phyloP scores from a whole-genome alignment of 495 filamentous ascomycete genomes.

The Parachaetomium inaequale region DNA sequence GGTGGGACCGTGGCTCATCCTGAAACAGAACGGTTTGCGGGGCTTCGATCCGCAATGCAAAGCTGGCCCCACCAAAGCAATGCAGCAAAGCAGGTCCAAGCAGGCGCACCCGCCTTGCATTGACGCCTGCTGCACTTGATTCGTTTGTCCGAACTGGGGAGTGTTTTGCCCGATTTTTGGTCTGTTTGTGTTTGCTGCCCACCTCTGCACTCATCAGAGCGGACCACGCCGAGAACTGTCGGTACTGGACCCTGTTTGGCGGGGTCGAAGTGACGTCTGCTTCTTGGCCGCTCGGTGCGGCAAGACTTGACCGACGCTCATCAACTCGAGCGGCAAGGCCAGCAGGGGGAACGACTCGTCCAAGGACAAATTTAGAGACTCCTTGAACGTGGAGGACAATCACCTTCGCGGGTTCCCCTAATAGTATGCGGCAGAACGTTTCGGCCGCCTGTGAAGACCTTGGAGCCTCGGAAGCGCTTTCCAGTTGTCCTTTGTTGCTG shows the following conservation, averaged over 20 bases:
- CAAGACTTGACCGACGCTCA: background rate
- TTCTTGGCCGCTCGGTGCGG: background rate
- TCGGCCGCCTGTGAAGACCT: background rate
- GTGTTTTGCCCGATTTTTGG: too few relatives aligned
- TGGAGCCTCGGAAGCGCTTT: too few relatives aligned
- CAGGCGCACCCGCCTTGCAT: slow-evolving; percentile 11
- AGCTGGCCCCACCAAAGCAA: slow-evolving; percentile 4
- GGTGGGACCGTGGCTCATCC: slow-evolving; percentile 13
- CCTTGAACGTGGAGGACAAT: too few relatives aligned
- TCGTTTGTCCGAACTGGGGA: background rate
- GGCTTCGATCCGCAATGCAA: slow-evolving; percentile 22
- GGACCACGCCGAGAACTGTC: background rate
- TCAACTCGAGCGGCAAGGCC: background rate
- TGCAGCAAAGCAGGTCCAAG: background rate
- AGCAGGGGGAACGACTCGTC: background rate
- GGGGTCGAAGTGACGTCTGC: slow-evolving; percentile 2
- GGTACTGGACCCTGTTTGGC: background rate
- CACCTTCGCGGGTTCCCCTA: too few relatives aligned
- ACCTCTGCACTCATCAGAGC: background rate
- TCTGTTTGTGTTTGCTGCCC: background rate
- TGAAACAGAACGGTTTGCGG: slow-evolving; percentile 35
- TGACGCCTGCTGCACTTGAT: background rate
- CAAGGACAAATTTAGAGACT: background rate
- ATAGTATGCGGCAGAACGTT: too few relatives aligned
- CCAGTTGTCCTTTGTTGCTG: background rate